A percentile compares a stretch with the other conserved stretches of the same genome.
phyloP scores from a whole-genome alignment of 2,329 filamentous ascomycete species.

The Teratosphaeria nubilosa region DNA sequence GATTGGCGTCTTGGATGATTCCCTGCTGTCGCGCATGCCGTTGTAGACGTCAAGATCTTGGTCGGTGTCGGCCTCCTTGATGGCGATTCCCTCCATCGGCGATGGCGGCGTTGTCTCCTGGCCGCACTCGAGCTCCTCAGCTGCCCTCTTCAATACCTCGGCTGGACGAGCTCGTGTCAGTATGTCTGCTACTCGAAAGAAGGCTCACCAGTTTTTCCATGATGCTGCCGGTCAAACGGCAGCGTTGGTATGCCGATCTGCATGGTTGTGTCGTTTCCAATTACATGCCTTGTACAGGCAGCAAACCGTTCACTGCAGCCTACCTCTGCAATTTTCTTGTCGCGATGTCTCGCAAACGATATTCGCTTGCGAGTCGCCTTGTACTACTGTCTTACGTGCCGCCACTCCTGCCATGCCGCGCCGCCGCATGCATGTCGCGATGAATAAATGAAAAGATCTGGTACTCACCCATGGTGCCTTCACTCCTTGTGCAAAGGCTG shows the following conservation, averaged over 20 bases:
- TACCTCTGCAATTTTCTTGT: not conserved
- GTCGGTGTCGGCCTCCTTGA: not conserved
- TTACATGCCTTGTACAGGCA: not conserved
- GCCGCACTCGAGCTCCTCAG: not conserved
- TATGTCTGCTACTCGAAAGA: not conserved
- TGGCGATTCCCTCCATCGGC: not conserved
- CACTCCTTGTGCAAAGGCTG: not conserved
- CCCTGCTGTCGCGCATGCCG: not conserved
- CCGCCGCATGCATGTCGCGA: not conserved
- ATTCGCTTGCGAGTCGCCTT: not conserved
- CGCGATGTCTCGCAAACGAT: not conserved
- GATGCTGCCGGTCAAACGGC: not conserved
- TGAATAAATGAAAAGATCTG: not conserved
- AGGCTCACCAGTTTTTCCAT: not conserved
- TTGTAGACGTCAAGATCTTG: not conserved
- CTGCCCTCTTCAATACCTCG: not conserved
- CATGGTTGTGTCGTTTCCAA: not conserved
- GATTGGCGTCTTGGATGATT: not conserved
- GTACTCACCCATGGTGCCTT: not conserved
- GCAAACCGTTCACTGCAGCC: not conserved
- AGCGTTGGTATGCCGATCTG: not conserved
- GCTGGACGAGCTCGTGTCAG: not conserved
- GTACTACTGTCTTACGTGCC: not conserved
- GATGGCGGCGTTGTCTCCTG: not conserved
- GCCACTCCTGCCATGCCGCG: not conserved